Evolutionary conservation across 306 rosid species (phyloP).

Genomic region (Cucumis cinereus): DNA sequence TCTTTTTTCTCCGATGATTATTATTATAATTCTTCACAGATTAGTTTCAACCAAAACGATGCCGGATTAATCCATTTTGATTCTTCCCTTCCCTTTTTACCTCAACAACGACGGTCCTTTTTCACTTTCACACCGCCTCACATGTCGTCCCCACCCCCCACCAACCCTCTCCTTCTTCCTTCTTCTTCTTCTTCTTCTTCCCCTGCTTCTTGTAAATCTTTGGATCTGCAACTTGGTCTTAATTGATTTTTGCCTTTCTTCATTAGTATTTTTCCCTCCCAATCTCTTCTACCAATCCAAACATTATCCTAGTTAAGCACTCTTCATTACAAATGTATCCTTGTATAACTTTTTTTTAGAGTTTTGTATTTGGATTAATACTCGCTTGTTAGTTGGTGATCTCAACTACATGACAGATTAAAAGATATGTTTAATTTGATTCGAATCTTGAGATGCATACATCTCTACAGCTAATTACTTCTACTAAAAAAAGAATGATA

Average conservation of each 20-base stretch:
- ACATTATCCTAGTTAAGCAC: neutral
- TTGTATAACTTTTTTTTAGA: neutral
- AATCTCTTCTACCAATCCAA: neutral
- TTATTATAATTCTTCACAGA: slow-evolving; percentile 22
- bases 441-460: too few relatives aligned
- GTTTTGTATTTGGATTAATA: too few relatives aligned
- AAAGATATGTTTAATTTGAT: too few relatives aligned
- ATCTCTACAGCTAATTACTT: too few relatives aligned
- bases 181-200: slow-evolving; percentile 16
- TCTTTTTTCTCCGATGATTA: neutral
- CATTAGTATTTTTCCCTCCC: neutral
- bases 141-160: neutral
- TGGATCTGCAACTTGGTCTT: slow-evolving; percentile 74
- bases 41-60: slow-evolving; percentile 22
- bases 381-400: too few relatives aligned
- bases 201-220: slow-evolving; percentile 31
- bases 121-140: neutral
- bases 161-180: neutral
- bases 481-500: too few relatives aligned
- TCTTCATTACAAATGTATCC: neutral
- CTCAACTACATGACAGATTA: too few relatives aligned
- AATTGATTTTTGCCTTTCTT: neutral
- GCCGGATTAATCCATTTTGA: neutral
- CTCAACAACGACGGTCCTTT: neutral
- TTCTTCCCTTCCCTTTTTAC: neutral